Conservation (phyloP, 495 filamentous ascomycete genomes). For the Diplogelasinospora grovesii region DNA sequence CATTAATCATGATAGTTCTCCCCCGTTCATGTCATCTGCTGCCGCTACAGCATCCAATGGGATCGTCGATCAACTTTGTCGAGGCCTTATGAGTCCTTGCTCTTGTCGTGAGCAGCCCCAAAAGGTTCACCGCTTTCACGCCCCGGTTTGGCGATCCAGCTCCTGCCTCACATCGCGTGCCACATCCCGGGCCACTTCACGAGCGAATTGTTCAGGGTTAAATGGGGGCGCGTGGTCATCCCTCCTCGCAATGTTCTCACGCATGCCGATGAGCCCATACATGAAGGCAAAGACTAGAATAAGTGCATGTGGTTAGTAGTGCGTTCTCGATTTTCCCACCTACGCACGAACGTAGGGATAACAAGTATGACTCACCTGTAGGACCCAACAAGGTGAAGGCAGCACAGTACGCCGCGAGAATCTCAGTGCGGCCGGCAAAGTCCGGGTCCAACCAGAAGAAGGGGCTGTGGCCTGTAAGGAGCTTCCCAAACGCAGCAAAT, state of each 20-base stretch:
- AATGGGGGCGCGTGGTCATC: constrained; percentile 1
- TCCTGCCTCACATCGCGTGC: constrained; percentile 2
- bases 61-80: too few species aligned
- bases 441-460: constrained; percentile 46
- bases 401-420: constrained; percentile 27
- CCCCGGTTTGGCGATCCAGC: not conserved
- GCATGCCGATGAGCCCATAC: constrained; percentile 38
- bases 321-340: constrained; percentile 14
- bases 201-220: constrained; percentile 4
- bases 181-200: too few species aligned
- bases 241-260: constrained; percentile 31
- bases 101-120: too few species aligned
- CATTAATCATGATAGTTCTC: too few species aligned
- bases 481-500: constrained; percentile 42
- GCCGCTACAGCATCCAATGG: too few species aligned
- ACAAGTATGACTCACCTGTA: constrained; percentile 24
- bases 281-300: constrained; percentile 35
- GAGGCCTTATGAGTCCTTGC: too few species aligned
- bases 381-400: constrained; percentile 29
- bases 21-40: too few species aligned
- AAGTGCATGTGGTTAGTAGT: not conserved
- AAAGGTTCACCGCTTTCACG: constrained; percentile 1
- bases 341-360: not conserved
- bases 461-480: constrained; percentile 37
- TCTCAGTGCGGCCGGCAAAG: constrained; percentile 23